Base-by-base conservation (phyloP, 495 filamentous ascomycete species). In the Xylaria cubensis region DNA sequence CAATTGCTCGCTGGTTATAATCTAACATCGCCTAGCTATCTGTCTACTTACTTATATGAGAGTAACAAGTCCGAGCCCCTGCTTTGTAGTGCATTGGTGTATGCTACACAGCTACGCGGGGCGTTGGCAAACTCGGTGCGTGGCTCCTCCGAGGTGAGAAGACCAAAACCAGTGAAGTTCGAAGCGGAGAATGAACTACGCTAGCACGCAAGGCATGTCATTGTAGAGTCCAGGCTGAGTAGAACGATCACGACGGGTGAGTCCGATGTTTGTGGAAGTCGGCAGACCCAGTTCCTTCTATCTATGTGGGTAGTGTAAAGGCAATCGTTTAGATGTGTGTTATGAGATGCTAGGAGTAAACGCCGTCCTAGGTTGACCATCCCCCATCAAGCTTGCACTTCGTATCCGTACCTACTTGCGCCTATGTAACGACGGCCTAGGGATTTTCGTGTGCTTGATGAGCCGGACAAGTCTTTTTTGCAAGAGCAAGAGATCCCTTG, bases 371-470 rank as follows among this genome's bases (percentile, higher is more conserved):
- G 8, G 15, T 48, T 15, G 64, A 42, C 29, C 36, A 67, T 36
- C 50, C 34, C 24, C 50, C 50, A 56, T 67, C 17, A 26, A 24
- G 19, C 32, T 55, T 42, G 65, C 36, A 56, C 56, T 44, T 67
- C 65, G 65, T 56, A 67, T 55, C 65, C 50, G 50, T 56, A 56
- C 29, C 65, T 53, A 67, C 17, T 29, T 21, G 12, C 55, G 48
- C 29, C 64, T 42, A 21, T 42, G 50, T 50, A 29, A 67, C 29
- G 44, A 12, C 65, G n/a, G 44, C 32, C 39, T 48, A 48, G 48
- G 32, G 19, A 44, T 42, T n/a, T 39, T 21, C 36, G 42, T 56
- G 36, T 29, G 61, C 61, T 24, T 44, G 39, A 64, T 21, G 58
- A 41, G 32, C 32, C 32, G 15, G 55, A n/a, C 55, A 34, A 39